These are phyloP conservation scores for Acorus calamus DNA, from an alignment of 106 monocot species.

Conservation along the genomic window DNA sequence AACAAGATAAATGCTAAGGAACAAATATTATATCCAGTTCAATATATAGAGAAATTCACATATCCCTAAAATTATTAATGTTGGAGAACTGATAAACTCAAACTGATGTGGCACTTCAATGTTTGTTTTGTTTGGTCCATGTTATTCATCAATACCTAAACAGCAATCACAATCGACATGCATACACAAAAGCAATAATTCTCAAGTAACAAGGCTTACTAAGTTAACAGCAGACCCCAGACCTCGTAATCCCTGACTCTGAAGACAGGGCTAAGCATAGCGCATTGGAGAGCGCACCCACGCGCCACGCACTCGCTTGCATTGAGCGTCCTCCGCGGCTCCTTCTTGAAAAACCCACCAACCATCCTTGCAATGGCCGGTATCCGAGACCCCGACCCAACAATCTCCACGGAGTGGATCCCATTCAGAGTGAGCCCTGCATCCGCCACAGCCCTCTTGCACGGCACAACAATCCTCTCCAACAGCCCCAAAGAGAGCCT, in stretches of 20 bases:
- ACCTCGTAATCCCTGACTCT: conserved; percentile 82
- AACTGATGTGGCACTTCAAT: no score
- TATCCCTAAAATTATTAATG: no score
- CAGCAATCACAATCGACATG: no score
- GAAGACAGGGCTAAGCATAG: conserved; percentile 69
- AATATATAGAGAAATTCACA: no score
- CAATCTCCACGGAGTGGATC: conserved; percentile 73
- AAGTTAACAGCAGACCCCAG: neutral
- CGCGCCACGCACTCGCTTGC: conserved; percentile 75
- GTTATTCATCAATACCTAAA: no score
- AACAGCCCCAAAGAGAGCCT: conserved; percentile 49
- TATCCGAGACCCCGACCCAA: conserved; percentile 83
- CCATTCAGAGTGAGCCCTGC: conserved; percentile 29
- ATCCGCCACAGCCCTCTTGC: conserved; percentile 45
- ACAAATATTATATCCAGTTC: no score
- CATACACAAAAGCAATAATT: no score
- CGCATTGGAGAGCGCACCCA: conserved; percentile 71
- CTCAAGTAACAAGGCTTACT: no score
- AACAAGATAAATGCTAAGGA: no score
- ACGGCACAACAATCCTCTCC: conserved; percentile 50
- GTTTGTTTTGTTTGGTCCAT: no score
- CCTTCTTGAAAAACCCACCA: conserved; percentile 42
- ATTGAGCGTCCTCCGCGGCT: conserved; percentile 59
- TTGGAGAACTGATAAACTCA: no score
- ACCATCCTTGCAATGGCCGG: conserved; percentile 52